These are phyloP conservation scores for Prunus campanulata DNA, from an alignment of 306 rosid genomes.

Conservation along the genomic window DNA sequence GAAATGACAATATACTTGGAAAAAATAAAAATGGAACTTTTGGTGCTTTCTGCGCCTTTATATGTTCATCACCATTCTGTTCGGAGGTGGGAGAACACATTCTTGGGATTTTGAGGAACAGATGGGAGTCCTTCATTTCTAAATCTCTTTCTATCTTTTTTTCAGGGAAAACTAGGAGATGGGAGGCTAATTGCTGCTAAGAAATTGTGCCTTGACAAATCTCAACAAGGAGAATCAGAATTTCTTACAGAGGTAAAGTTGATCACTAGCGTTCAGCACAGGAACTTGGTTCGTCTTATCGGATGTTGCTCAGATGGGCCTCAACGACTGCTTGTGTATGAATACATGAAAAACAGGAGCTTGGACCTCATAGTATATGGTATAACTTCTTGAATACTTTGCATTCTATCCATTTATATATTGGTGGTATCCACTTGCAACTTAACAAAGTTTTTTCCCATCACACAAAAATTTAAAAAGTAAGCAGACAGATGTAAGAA, in stretches of 20 bases:
- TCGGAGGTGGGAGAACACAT: neutral
- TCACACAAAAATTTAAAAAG: neutral
- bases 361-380: conserved; percentile 72
- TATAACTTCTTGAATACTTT: conserved; percentile 20
- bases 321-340: conserved; percentile 80
- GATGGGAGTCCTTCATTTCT: conserved; percentile 17
- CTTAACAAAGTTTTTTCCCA: neutral
- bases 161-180: conserved; percentile 71
- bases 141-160: neutral
- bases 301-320: conserved; percentile 88
- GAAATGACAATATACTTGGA: neutral
- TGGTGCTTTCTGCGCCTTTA: neutral
- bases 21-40: neutral
- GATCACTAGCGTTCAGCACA: conserved; percentile 90
- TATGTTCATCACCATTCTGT: no score
- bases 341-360: conserved; percentile 78
- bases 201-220: conserved; percentile 69
- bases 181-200: conserved; percentile 70
- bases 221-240: conserved; percentile 83
- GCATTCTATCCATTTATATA: neutral
- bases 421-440: neutral
- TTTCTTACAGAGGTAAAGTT: conserved; percentile 82
- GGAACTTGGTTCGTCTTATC: conserved; percentile 75
- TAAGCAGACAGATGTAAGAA: no score
- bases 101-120: conserved; percentile 6